phyloP scores from a whole-genome alignment of 305 asterid genomes.

The Solanum aculeatissimum region DNA sequence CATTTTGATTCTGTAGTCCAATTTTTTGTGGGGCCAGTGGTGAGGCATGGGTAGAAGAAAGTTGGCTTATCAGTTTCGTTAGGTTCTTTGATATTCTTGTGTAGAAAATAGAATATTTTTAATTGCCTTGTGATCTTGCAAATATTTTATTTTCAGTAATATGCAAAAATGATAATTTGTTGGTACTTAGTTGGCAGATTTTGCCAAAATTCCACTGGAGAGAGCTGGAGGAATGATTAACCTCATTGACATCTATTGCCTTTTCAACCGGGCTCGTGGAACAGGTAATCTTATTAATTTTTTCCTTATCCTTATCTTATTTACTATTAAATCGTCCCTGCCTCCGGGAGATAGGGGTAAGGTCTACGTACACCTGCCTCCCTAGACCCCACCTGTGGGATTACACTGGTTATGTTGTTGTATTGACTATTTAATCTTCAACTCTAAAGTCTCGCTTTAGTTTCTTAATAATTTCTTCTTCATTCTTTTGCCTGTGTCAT shows the following conservation, averaged over 20 bases:
- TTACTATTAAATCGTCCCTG: neutral
- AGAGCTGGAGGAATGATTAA: slow-evolving; percentile 94
- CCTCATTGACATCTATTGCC: slow-evolving; percentile 84
- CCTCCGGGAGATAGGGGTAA: neutral
- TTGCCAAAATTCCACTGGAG: slow-evolving; percentile 69
- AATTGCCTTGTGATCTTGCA: neutral
- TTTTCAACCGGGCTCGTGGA: slow-evolving; percentile 97
- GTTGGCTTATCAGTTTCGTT: neutral
- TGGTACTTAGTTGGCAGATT: slow-evolving; percentile 79
- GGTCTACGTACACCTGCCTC: neutral
- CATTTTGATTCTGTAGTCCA: neutral
- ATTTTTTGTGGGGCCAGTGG: neutral
- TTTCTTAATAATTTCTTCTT: neutral
- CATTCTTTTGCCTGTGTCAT: neutral
- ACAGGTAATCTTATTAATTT: slow-evolving; percentile 47
- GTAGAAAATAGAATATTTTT: neutral
- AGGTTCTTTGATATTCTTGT: neutral
- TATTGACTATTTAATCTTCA: neutral
- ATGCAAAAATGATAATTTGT: neutral
- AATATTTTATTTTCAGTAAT: slow-evolving; percentile 1
- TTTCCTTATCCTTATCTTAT: neutral
- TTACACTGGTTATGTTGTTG: neutral
- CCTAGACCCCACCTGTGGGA: neutral
- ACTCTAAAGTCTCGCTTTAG: neutral
- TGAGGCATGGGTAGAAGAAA: neutral